Evolutionary conservation across 2,329 filamentous ascomycete species (phyloP), one percentile per base, ranked within the genome.

Genomic region (Clonostachys chloroleuca): DNA sequence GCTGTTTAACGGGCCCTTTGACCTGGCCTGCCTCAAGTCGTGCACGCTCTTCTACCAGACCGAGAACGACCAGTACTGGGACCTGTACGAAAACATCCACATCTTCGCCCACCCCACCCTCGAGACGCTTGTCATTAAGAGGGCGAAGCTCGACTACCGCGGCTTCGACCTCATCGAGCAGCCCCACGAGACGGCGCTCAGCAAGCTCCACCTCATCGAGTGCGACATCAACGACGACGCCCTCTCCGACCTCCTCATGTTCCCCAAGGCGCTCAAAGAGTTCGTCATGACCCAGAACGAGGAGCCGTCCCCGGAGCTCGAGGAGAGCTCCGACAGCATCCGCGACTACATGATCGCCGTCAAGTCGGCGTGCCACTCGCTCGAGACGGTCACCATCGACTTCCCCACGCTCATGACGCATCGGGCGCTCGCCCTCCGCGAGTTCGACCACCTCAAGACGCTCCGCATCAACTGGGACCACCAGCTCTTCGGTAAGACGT

Each of bases 11-110:
- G 69, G 72, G 1, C 73, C 73, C 1, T 77, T 77, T 49, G 73
- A 75, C 57, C 58, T 77, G 44, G 71, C 73, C 42, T 74, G 68
- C 49, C 62, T 77, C 20, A 69, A 68, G 53, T 61, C 65, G 4
- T 76, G 73, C 61, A 68, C 64, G 3, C 58, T 77, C 34, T 75
- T 69, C 57, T 77, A 75, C 52, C 71, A 75, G 53, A 62, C 61
- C 51, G 62, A 66, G 13, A 62, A 69, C 45, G 62, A 68, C 44
- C 60, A 60, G 10, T 77, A 75, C 56, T 77, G 73, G 73, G 72
- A 77, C 52, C 62, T 77, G 37, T 72, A 69, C 49, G 72, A 74
- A 49, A 77, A 75, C 52, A 75, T 77, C 42, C 71, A 77, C 59
- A 73, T 77, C 44, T 77, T 77, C 49, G 63, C 69, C 5, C 73